Base-by-base conservation (phyloP, 139 green algal species). In the Chloropicon primus region DNA sequence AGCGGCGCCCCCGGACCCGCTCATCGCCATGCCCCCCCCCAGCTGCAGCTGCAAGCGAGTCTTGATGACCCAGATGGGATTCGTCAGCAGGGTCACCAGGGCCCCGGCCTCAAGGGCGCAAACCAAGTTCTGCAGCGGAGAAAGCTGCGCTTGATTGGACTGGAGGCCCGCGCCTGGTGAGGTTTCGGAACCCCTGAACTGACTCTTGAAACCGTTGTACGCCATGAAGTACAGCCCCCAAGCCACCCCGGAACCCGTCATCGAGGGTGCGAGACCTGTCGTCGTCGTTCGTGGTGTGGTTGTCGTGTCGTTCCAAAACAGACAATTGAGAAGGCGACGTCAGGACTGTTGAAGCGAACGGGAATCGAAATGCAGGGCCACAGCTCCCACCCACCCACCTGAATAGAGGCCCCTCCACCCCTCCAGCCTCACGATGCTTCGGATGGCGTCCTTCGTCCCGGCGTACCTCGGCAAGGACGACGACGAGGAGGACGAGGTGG, bases 61-160 rank as follows among this genome's bases (percentile, higher is more conserved):
- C 80, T 98, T 98, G 27, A 97, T 85, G 3, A 97, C 87, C 93
- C 94, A 98, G 24, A 97, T 86, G 1, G 93, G 94, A 80, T 97
- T 98, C 2, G 94, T 97, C 1, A 94, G 21, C 0, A 93, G 53
- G 74, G 87, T 92, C 23, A 96, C 91, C 24, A 27, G 5, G 26
- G 72, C 17, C 5, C 72, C 72, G 5, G 72, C 72, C 24, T 27
- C 72, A 5, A 17, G 5, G 25, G 72, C 72, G 72, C 72, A 75
- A 5, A 75, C 72, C 72, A 75, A 28, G 72, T 75, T 28, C 72
- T 75, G 25, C 72, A 28, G 72, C 24, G 72, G 72, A 17, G 72
- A 28, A 41, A 27, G 72, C 24, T 5, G 72, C 5, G 17, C 25
- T 5, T 75, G 25, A 72, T 72, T 93, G 84, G 5, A 24, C 25